Percentiles rank a stretch among this genome's conserved stretches.
Evolutionary conservation across 2,329 filamentous ascomycete genomes (phyloP).

Genomic region (Colletotrichum chrysophilum): DNA sequence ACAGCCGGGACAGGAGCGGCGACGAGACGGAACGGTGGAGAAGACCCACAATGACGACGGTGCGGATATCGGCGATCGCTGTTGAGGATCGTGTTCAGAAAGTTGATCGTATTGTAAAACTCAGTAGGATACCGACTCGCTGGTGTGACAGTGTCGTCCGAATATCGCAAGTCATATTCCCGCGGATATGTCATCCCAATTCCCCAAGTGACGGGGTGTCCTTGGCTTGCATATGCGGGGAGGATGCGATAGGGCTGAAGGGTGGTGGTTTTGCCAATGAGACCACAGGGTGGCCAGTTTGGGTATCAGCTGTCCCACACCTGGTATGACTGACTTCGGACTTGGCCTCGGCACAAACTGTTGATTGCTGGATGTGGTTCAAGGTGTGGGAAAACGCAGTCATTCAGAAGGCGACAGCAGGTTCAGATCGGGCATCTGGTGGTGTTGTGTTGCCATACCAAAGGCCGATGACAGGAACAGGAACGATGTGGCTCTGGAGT

Average conservation of each 20-base stretch:
- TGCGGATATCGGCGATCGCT: not conserved
- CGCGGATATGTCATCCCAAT: not conserved
- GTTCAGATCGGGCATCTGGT: not conserved
- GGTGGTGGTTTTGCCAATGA: not conserved
- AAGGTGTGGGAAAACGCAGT: not conserved
- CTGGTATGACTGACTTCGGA: not conserved
- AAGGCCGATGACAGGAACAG: not conserved
- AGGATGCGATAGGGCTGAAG: constrained; percentile 9
- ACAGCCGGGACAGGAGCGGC: not conserved
- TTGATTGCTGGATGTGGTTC: not conserved
- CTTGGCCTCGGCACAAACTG: not conserved
- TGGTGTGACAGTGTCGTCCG: not conserved
- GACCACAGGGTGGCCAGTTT: not conserved
- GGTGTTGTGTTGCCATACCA: not conserved
- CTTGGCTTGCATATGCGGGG: not conserved
- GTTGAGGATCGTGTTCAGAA: not conserved
- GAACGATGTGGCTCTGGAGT: not conserved
- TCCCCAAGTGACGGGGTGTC: not conserved
- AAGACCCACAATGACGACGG: not conserved
- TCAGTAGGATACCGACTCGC: not conserved
- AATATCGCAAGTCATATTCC: not conserved
- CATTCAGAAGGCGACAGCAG: not conserved
- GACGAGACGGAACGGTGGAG: not conserved
- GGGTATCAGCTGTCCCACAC: constrained; percentile 1
- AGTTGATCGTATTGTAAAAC: not conserved